These are phyloP conservation scores for Phytophthora cryptogea DNA, from an alignment of 352 stramenopile genomes.

Conservation along the genomic window DNA sequence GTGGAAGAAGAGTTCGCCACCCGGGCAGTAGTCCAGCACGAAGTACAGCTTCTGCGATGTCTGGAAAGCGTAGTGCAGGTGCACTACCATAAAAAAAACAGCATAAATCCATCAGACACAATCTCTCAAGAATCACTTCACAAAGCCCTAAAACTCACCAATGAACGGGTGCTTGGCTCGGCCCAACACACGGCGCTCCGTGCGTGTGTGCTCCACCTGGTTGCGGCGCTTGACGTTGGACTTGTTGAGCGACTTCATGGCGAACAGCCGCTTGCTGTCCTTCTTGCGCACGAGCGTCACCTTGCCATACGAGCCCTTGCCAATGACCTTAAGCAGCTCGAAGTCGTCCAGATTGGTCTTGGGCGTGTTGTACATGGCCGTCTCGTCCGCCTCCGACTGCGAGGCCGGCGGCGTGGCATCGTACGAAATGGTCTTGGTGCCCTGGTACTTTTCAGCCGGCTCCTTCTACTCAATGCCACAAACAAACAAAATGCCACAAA, in stretches of 20 bases:
- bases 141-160: conserved; percentile 8
- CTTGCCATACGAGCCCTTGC: conserved; percentile 92
- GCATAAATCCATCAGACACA: background rate
- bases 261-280: conserved; percentile 71
- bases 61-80: conserved; percentile 92
- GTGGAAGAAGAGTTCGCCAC: conserved; percentile 92
- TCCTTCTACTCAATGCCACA: conserved; percentile 57
- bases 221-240: conserved; percentile 91
- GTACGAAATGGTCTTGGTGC: conserved; percentile 37
- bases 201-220: conserved; percentile 98
- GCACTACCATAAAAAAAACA: conserved; percentile 24
- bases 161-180: conserved; percentile 93
- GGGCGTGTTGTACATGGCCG: conserved; percentile 79
- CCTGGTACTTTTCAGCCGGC: conserved; percentile 64
- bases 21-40: conserved; percentile 91
- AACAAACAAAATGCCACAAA: conserved; percentile 14
- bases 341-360: conserved; percentile 93
- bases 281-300: conserved; percentile 90
- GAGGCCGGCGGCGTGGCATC: conserved; percentile 43
- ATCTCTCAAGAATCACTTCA: background rate
- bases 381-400: conserved; percentile 37
- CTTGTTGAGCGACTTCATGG: conserved; percentile 92
- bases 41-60: conserved; percentile 92
- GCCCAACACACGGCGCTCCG: conserved; percentile 92
- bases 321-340: conserved; percentile 92